These are phyloP conservation scores for Rhizopogon vesiculosus DNA, from an alignment of 768 basidiomycete species.

Conservation along the genomic window DNA sequence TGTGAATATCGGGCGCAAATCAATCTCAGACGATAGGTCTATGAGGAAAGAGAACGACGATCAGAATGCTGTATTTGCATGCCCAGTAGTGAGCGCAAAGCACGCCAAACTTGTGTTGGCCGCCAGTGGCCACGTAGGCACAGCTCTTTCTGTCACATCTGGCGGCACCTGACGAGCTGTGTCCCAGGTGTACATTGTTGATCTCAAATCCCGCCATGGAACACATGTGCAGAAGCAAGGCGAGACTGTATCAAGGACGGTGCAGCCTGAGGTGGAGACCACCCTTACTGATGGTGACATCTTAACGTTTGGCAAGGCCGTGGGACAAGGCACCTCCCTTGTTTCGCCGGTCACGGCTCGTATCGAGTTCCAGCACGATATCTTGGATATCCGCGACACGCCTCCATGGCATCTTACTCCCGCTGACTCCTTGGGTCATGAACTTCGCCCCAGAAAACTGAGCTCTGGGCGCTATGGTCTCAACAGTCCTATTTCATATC, in stretches of 20 bases:
- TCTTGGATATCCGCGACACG: slow-evolving; percentile 14
- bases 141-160: slow-evolving; percentile 9
- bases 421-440: slow-evolving; percentile 26
- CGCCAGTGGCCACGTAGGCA: slow-evolving; percentile 62
- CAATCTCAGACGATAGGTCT: slow-evolving; percentile 39
- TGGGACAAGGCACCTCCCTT: slow-evolving; percentile 54
- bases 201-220: slow-evolving; percentile 73
- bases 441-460: slow-evolving; percentile 25
- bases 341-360: slow-evolving; percentile 62
- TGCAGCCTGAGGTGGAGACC: slow-evolving; percentile 53
- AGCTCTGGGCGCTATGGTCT: slow-evolving; percentile 64
- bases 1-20: slow-evolving; percentile 66
- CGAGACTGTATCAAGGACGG: slow-evolving; percentile 41
- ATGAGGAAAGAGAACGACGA: slow-evolving; percentile 34
- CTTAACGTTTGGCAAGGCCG: slow-evolving; percentile 74
- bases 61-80: slow-evolving; percentile 60
- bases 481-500: slow-evolving; percentile 28
- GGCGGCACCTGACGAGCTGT: slow-evolving; percentile 12
- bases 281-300: slow-evolving; percentile 62
- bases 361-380: slow-evolving; percentile 43
- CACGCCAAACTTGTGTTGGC: slow-evolving; percentile 77
- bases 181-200: slow-evolving; percentile 61
- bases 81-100: slow-evolving; percentile 73
- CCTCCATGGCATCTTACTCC: slow-evolving; percentile 6
- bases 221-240: slow-evolving; percentile 58